Percentiles rank a stretch among this genome's conserved stretches.
Evolutionary conservation across 768 basidiomycete species (phyloP).

Genomic region (Lyophyllum semitale): DNA sequence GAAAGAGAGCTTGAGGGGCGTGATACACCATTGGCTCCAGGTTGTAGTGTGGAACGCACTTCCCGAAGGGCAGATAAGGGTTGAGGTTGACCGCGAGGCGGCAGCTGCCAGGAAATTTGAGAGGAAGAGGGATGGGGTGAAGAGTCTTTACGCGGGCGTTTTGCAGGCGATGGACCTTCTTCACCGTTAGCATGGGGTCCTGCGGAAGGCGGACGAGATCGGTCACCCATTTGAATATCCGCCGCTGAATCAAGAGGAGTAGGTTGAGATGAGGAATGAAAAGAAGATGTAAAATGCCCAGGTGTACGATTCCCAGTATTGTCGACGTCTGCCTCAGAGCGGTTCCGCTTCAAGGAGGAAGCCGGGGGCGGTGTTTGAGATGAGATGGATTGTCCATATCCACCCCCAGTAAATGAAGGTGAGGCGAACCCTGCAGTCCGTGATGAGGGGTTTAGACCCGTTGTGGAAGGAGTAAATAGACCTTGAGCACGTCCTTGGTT

Average conservation of each 20-base stretch:
- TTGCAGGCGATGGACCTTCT: slow-evolving; percentile 69
- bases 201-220: slow-evolving; percentile 52
- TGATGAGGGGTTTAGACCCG: slow-evolving; percentile 44
- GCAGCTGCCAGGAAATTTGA: slow-evolving; percentile 35
- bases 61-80: slow-evolving; percentile 25
- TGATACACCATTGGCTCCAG: slow-evolving; percentile 45
- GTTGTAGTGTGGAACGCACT: slow-evolving; percentile 27
- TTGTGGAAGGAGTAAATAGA: slow-evolving; percentile 83
- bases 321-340: slow-evolving; percentile 69
- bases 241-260: slow-evolving; percentile 26
- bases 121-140: slow-evolving; percentile 32
- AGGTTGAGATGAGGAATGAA: slow-evolving; percentile 23
- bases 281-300: slow-evolving; percentile 18
- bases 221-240: slow-evolving; percentile 50
- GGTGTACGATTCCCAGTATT: slow-evolving; percentile 24
- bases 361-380: slow-evolving; percentile 55
- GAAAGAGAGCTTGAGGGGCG: slow-evolving; percentile 47
- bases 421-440: slow-evolving; percentile 52
- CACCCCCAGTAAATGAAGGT: slow-evolving; percentile 47
- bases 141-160: slow-evolving; percentile 66
- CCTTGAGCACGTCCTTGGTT: slow-evolving; percentile 88
- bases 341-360: slow-evolving; percentile 57
- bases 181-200: slow-evolving; percentile 54
- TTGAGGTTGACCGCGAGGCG: slow-evolving; percentile 31
- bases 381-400: slow-evolving; percentile 51